Evolutionary conservation across 1,284 basidiomycete species (phyloP).

Genomic region (Malassezia caprae): DNA sequence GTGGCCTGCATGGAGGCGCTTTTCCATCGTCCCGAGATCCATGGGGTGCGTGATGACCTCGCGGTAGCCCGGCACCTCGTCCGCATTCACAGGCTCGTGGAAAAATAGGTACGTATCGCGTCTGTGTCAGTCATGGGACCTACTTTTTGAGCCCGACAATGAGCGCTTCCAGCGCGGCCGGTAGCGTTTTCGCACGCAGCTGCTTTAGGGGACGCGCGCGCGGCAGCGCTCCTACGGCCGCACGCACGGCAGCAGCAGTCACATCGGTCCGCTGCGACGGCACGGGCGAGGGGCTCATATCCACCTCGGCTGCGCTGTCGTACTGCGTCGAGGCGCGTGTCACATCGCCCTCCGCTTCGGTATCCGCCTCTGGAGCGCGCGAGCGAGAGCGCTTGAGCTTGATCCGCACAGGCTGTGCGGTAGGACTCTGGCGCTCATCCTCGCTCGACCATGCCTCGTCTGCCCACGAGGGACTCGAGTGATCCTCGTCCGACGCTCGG

Average conservation of each 20-base stretch:
- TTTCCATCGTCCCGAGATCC: slow-evolving; percentile 69
- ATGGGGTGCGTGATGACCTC: slow-evolving; percentile 64
- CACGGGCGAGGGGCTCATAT: not conserved
- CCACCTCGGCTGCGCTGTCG: not conserved
- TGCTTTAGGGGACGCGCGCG: slow-evolving; percentile 16
- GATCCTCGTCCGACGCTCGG: slow-evolving; percentile 1
- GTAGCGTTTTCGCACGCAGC: slow-evolving; percentile 10
- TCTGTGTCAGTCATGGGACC: slow-evolving; percentile 49
- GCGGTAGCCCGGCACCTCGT: slow-evolving; percentile 60
- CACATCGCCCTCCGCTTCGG: not conserved
- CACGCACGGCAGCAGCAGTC: not conserved
- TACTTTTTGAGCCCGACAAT: slow-evolving; percentile 11
- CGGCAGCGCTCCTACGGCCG: not conserved
- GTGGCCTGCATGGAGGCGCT: slow-evolving; percentile 21
- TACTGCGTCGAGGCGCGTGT: not conserved
- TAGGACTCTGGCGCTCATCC: not conserved
- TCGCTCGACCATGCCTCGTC: slow-evolving; percentile 11
- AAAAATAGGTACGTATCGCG: slow-evolving; percentile 80
- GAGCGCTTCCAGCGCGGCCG: slow-evolving; percentile 4
- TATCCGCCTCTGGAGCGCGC: not conserved
- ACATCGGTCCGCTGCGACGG: not conserved
- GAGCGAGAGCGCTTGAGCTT: slow-evolving; percentile 6
- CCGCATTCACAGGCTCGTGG: slow-evolving; percentile 59
- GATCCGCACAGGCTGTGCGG: not conserved
- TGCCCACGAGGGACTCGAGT: slow-evolving; percentile 8